Base-by-base conservation (phyloP, 2,329 filamentous ascomycete genomes). In the Periconia sp. region DNA sequence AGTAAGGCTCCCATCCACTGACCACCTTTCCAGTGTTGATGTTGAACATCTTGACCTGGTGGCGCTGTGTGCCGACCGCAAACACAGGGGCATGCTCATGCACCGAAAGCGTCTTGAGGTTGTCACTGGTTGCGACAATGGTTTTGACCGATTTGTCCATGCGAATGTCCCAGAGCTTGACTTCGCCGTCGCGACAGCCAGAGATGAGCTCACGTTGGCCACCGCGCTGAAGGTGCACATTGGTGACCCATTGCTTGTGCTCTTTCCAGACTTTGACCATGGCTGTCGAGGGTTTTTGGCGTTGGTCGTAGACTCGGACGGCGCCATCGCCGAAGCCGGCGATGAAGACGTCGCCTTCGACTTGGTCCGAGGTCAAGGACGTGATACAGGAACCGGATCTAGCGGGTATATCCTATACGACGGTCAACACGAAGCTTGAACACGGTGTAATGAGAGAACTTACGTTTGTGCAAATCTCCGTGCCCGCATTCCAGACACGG, bases 211-310 rank as follows among this genome's bases (percentile, higher is more conserved):
- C 94, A 45, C 94, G 82, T 70, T 96, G 85, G 2, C 94, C 94
- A 48, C 94, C 94, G 30, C 94, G 88, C 72, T 99, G 94, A 83
- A 99, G 91, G 66, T 97, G 94, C 11, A 96, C 90, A 56, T 89
- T 94, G 60, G 91, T 92, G 69, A 99, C 86, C 94, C 94, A 99
- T 59, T 95, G 89, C 48, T 87, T 85, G 63, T 97, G 92, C 60
- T 96, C 90, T 66, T 95, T 94, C 92, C 94, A 99, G 56, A 92
- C 92, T 71, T 88, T 89, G 41, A 96, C 87, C 92, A 97, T 96
- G 13, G 88, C 88, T 40, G 94, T 90, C 47, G 90, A 87, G 2
- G 91, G 87, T 50, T 86, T 85, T 50, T 89, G 74, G 10, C 94
- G 85, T 53, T 92, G 89, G 69, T 99, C 94, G 65, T 96, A 99